Conservation (phyloP, 2,329 filamentous ascomycete genomes). For the Sporothrix brunneoviolacea region DNA sequence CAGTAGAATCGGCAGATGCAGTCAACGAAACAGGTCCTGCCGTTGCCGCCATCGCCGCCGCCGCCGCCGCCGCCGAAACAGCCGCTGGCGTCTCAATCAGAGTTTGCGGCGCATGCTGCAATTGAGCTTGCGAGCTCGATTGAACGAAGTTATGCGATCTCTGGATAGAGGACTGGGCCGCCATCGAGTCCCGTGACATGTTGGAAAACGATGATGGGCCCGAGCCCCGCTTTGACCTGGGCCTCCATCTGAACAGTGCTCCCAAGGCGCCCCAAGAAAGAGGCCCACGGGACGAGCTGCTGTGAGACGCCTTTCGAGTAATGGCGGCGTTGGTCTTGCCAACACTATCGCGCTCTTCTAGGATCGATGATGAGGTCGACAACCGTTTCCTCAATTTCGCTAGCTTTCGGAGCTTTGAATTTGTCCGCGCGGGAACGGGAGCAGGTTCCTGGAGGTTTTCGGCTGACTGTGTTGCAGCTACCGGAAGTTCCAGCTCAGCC, state of each 20-base stretch:
- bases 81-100: neutral
- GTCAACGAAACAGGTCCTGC: slow-evolving; percentile 27
- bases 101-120: neutral
- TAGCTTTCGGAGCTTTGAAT: slow-evolving; percentile 13
- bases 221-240: slow-evolving; percentile 49
- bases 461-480: neutral
- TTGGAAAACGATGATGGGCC: slow-evolving; percentile 80
- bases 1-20: slow-evolving; percentile 29
- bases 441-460: slow-evolving; percentile 16
- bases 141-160: neutral
- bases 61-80: neutral
- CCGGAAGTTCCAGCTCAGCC: slow-evolving; percentile 5
- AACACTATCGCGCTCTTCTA: neutral
- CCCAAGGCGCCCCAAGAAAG: slow-evolving; percentile 56
- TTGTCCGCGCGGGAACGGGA: slow-evolving; percentile 6
- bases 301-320: slow-evolving; percentile 46
- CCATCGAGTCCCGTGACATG: slow-evolving; percentile 81
- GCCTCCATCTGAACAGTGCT: slow-evolving; percentile 61
- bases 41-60: slow-evolving; percentile 27
- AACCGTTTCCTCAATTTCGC: slow-evolving; percentile 20
- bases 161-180: slow-evolving; percentile 24
- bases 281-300: slow-evolving; percentile 35
- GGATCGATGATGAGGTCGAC: slow-evolving; percentile 36
- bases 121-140: neutral
- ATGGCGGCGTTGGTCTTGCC: neutral